Percentiles rank a stretch among this genome's conserved stretches.
phyloP scores from a whole-genome alignment of 106 monocot species.

The Dendrobium chrysotoxum region DNA sequence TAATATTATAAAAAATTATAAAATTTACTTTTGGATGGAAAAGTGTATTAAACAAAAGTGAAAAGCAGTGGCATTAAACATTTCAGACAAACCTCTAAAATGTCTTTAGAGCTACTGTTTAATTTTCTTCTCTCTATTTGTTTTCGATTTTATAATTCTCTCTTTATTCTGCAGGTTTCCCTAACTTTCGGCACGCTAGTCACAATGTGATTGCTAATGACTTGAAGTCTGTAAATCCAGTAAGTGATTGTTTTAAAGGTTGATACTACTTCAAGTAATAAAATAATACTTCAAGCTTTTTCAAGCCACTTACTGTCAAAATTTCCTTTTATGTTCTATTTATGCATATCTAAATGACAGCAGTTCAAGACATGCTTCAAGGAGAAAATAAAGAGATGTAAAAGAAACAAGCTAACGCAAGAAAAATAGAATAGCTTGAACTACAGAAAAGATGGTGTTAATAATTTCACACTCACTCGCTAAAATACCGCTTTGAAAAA shows the following conservation, averaged over 20 bases:
- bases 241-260: neutral
- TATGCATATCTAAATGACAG: neutral
- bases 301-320: neutral
- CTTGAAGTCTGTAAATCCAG: neutral
- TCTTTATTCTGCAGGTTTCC: too few relatives aligned
- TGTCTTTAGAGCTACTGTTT: too few relatives aligned
- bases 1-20: too few relatives aligned
- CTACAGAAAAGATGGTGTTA: neutral
- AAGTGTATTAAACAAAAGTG: too few relatives aligned
- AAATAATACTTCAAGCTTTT: neutral
- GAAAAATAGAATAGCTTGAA: neutral
- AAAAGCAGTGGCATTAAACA: too few relatives aligned
- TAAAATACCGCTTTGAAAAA: slow-evolving; percentile 12
- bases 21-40: too few relatives aligned
- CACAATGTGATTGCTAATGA: neutral
- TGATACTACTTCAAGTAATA: neutral
- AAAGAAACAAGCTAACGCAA: neutral
- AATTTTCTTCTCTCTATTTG: too few relatives aligned
- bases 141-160: too few relatives aligned
- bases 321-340: neutral
- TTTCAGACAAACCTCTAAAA: too few relatives aligned
- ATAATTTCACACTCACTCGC: neutral
- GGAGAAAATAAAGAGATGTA: neutral
- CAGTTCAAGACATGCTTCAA: neutral
- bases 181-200: neutral